Evolutionary conservation across 441 rosid species (phyloP), one percentile per base, ranked within the genome.

Genomic region (Pelargonium citronellum): DNA sequence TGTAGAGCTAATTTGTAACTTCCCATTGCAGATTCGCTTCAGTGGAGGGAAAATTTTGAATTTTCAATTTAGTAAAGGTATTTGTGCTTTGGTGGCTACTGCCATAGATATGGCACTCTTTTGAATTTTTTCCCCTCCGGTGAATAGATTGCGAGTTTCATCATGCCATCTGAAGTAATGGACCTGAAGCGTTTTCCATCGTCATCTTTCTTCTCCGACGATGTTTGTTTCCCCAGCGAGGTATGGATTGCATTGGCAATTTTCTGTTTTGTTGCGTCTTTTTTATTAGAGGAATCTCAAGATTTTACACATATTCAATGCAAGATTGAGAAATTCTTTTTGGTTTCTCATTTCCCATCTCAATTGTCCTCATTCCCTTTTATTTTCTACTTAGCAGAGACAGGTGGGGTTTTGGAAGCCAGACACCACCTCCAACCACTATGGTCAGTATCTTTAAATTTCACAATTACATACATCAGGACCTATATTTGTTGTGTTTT

Each of bases 391-490:
- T 12, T 82, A 67, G 73, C 84, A 80, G 85, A 78, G 83, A 74
- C 84, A 80, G 76, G 79, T 83, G 19, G 79, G 87, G 20, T 83
- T 83, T 74, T 79, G 84, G 87, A 84, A 77, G 76, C 70, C 81
- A 11, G 83, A 83, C 63, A 37, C 74, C 39, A 30, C 72, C 71
- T 75, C 69, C 64, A 83, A 79, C 76, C 81, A 69, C 43, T 73
- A 67, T 44, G 84, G 87, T 84, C 60, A 81, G 91, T 83, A 69
- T 69, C 7, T 57, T 75, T 53, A 16, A 41, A 6, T 7, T 41
- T 7, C 46, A 41, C 46, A 41, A 41, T 41, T 7, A 41, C 10
- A 7, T 41, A 41, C 9, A 41, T 41, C 10, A 7, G 7, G 7
- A 41, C 10, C 46, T 7, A 9, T 5, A 55, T 55, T 55, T 55